Evolutionary conservation across 2,329 filamentous ascomycete genomes (phyloP), one percentile per base, ranked within the genome.

Genomic region (Metarhizium anisopliae): DNA sequence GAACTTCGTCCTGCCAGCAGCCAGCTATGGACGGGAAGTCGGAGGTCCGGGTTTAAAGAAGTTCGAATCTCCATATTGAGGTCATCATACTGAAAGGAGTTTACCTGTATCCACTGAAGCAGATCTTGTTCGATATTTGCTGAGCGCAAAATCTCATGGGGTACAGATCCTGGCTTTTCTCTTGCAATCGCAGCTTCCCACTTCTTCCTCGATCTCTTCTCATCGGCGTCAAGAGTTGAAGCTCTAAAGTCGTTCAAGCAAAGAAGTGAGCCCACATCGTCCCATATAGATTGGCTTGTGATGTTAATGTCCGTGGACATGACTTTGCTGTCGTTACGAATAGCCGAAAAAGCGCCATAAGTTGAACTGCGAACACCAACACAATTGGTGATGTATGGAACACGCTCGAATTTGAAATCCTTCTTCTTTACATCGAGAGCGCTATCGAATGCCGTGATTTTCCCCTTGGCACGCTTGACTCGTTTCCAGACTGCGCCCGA

Each of bases 401-500:
- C 84, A 56, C 94, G 85, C 64, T 93, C 86, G 62, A 97, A 99
- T 68, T 99, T 99, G 76, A 95, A 96, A 66, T 96, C 91, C 62
- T 95, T 95, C 13, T 83, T 81, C 63, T 84, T 88, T 38, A 79
- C 76, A 25, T 85, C 83, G 1, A 73, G 70, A 2, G 70, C 70
- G 3, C 73, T 74, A 13, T 73, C 53, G 20, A 71, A 70, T 1
- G 76, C 74, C 0, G 82, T 77, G 61, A 87, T 84, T 64, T 95
- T 95, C 52, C 87, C 85, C 60, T 93, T 95, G 30, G 82, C 79
- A 58, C 94, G 83, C 65, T 90, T 90, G 53, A 94, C 85, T 57
- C 93, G 86, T 62, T 86, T 86, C 93, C 93, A 99, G 0, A 96
- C 93, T 51, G 90, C 93, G 2, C 94, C 94, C 47, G 91, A 93